A percentile compares a stretch with the other conserved stretches of the same genome.
Evolutionary conservation across 495 filamentous ascomycete species (phyloP).

Genomic region (Parachaetomium inaequale): DNA sequence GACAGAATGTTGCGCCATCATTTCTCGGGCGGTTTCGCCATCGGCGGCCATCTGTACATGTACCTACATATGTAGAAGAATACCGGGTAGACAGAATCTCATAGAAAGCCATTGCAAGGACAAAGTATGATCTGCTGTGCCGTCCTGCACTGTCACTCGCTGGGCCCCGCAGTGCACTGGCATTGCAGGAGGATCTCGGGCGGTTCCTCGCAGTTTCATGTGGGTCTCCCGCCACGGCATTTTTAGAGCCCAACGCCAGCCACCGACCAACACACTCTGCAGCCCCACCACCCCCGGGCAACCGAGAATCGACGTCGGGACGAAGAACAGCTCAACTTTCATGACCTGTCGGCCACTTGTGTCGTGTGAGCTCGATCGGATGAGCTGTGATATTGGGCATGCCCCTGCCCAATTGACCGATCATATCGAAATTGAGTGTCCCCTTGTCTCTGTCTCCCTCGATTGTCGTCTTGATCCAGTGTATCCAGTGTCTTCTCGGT

Average conservation of each 20-base stretch:
- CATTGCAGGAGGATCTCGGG: background rate
- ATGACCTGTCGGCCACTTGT: background rate
- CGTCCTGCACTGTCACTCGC: background rate
- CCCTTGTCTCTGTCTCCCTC: background rate
- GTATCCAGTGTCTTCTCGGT: background rate
- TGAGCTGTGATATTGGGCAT: background rate
- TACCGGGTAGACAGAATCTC: background rate
- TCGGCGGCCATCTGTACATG: background rate
- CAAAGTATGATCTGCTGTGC: no score
- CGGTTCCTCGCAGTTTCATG: slow-evolving; percentile 3
- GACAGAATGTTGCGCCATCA: background rate
- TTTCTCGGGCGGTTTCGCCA: background rate
- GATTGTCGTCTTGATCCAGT: background rate
- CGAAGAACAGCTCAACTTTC: background rate
- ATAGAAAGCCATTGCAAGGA: background rate
- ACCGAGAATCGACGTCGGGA: background rate
- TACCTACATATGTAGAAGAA: background rate
- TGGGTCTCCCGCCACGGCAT: slow-evolving; percentile 19
- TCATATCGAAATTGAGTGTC: background rate
- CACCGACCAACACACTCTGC: background rate
- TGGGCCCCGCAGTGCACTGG: no score
- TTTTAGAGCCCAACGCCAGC: slow-evolving; percentile 23
- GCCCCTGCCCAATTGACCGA: slow-evolving; percentile 1
- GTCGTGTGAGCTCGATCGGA: background rate
- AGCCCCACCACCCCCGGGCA: slow-evolving; percentile 8